phyloP scores from a whole-genome alignment of 225 moss, liverwort and hornwort genomes.

The Antitrichia curtipendula region DNA sequence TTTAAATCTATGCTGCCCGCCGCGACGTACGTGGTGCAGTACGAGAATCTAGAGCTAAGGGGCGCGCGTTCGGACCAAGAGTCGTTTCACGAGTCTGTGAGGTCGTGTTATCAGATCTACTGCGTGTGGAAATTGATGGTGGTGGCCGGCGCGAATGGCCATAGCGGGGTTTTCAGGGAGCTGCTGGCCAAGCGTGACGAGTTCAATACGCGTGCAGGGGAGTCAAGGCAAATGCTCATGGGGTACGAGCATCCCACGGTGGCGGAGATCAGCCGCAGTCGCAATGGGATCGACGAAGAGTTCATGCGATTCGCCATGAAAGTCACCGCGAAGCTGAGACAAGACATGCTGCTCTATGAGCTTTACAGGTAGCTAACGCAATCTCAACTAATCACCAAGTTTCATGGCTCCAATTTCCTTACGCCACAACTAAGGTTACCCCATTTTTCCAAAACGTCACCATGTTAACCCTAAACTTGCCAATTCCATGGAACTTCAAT shows the following conservation, averaged over 20 bases:
- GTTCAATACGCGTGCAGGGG: background rate
- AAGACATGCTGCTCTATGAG: constrained; percentile 24
- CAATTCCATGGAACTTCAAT: background rate
- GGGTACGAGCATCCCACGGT: constrained; percentile 14
- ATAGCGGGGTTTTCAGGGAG: constrained; percentile 13
- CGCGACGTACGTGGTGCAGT: background rate
- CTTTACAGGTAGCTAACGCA: background rate
- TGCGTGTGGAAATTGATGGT: constrained; percentile 29
- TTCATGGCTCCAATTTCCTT: background rate
- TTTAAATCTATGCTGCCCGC: constrained; percentile 8
- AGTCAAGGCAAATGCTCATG: background rate
- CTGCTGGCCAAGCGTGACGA: constrained; percentile 16
- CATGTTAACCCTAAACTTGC: background rate
- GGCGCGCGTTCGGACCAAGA: constrained; percentile 2
- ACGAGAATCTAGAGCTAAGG: constrained; percentile 18
- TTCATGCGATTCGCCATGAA: constrained; percentile 17
- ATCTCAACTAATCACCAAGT: background rate
- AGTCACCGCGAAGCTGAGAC: constrained; percentile 15
- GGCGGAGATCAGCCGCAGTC: background rate
- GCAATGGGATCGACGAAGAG: constrained; percentile 3
- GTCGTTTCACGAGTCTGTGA: constrained; percentile 11
- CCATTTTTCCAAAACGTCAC: background rate
- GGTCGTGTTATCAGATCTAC: constrained; percentile 29
- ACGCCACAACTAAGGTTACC: background rate
- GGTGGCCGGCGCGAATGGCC: constrained; percentile 9